These are phyloP conservation scores for Lecanicillium sp. DNA, from an alignment of 2,329 filamentous ascomycete genomes.

Conservation along the genomic window DNA sequence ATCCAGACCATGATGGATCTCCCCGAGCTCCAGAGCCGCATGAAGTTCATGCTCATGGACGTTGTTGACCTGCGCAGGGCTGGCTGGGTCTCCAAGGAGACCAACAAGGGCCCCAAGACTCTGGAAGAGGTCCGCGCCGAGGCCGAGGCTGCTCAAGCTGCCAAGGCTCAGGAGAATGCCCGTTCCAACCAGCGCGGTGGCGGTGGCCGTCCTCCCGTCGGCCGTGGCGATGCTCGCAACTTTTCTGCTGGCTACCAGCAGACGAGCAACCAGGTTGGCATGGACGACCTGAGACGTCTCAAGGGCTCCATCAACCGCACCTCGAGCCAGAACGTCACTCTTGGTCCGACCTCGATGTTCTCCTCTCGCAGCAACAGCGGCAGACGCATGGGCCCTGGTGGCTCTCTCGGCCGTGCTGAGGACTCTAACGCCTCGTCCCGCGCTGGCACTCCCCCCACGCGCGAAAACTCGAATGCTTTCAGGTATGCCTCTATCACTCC, in stretches of 20 bases:
- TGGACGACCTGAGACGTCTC: constrained; percentile 85
- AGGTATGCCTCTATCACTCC: constrained; percentile 50
- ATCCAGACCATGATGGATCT: constrained; percentile 77
- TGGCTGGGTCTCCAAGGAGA: constrained; percentile 80
- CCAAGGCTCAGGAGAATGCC: constrained; percentile 70
- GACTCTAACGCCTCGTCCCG: constrained; percentile 84
- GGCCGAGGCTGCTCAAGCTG: constrained; percentile 67
- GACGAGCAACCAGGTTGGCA: constrained; percentile 77
- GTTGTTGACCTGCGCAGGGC: constrained; percentile 73
- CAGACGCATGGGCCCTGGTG: constrained; percentile 68
- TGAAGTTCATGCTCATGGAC: constrained; percentile 96
- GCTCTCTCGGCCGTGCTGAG: constrained; percentile 65
- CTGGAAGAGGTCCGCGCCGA: constrained; percentile 85
- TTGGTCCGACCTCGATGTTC: constrained; percentile 84
- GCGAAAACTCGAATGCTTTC: constrained; percentile 71
- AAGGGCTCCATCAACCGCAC: constrained; percentile 54
- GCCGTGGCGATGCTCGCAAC: constrained; percentile 80
- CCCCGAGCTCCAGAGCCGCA: constrained; percentile 74
- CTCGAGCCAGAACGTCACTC: constrained; percentile 53
- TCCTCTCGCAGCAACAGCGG: constrained; percentile 87
- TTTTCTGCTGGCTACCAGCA: constrained; percentile 70
- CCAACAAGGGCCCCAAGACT: constrained; percentile 93
- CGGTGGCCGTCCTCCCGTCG: constrained; percentile 62
- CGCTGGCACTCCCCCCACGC: constrained; percentile 74
- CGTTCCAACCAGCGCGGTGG: constrained; percentile 52